Evolutionary conservation across 2,329 filamentous ascomycete species (phyloP).

Genomic region (Paramyrothecium roridum): DNA sequence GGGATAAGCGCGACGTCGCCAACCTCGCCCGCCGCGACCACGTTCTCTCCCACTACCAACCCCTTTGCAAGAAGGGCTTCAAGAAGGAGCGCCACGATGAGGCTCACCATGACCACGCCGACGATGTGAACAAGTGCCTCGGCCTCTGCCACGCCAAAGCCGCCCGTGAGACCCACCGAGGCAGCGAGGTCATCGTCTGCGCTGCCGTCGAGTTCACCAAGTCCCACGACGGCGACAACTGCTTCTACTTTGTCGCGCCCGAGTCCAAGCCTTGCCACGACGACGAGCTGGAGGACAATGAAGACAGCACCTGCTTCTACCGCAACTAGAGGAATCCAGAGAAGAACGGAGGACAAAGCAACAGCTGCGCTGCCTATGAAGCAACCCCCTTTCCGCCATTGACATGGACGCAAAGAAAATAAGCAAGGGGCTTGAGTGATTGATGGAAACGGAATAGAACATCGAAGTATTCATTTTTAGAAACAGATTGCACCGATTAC

Average conservation of each 20-base stretch:
- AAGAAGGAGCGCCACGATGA: conserved; percentile 13
- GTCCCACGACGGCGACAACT: conserved; percentile 13
- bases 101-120: conserved; percentile 9
- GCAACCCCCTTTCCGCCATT: no score
- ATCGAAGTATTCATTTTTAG: no score
- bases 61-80: conserved; percentile 19
- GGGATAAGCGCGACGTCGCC: neutral
- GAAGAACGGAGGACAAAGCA: neutral
- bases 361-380: no score
- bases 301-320: conserved; percentile 14
- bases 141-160: conserved; percentile 16
- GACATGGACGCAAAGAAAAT: no score
- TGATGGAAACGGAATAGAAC: no score
- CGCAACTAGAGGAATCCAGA: conserved; percentile 12
- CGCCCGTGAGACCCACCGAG: conserved; percentile 13
- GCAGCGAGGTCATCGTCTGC: conserved; percentile 14
- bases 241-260: conserved; percentile 16
- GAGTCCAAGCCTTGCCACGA: conserved; percentile 17
- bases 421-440: no score
- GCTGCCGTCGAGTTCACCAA: conserved; percentile 15
- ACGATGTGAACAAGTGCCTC: conserved; percentile 19
- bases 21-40: neutral
- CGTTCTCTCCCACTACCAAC: conserved; percentile 17
- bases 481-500: no score
- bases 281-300: conserved; percentile 14